phyloP scores from a whole-genome alignment of 768 basidiomycete genomes.

The Russula sp. region DNA sequence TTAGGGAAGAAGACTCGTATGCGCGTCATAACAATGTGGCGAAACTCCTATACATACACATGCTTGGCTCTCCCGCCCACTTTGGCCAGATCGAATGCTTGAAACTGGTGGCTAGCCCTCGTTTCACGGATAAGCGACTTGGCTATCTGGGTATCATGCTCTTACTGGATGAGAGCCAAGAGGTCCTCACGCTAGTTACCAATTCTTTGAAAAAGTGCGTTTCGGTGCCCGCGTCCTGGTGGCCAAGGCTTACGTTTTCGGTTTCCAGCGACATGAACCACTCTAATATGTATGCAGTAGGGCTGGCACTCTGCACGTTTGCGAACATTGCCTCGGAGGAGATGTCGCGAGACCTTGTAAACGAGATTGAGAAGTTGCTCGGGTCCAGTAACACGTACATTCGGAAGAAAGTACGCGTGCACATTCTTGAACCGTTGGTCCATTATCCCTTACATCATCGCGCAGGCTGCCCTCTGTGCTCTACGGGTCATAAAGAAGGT shows the following conservation, averaged over 20 bases:
- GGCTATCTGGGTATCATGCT: conserved; percentile 99
- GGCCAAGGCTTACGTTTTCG: conserved; percentile 15
- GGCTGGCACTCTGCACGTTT: conserved; percentile 94
- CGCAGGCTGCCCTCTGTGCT: conserved; percentile 90
- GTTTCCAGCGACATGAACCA: conserved; percentile 92
- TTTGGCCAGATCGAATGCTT: conserved; percentile 98
- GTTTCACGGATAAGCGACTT: conserved; percentile 93
- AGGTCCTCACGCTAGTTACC: conserved; percentile 94
- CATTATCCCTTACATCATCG: background rate
- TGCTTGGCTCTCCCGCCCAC: conserved; percentile 97
- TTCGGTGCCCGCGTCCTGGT: background rate
- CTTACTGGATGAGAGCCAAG: conserved; percentile 93
- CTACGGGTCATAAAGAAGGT: conserved; percentile 92
- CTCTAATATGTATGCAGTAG: conserved; percentile 98
- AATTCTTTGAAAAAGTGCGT: conserved; percentile 96
- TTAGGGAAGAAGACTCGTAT: conserved; percentile 94
- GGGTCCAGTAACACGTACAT: conserved; percentile 99
- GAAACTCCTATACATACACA: conserved; percentile 96
- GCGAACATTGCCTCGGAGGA: conserved; percentile 99
- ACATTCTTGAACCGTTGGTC: background rate
- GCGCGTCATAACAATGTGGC: conserved; percentile 96
- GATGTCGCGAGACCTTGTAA: conserved; percentile 97
- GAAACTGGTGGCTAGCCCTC: conserved; percentile 89
- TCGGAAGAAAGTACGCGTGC: conserved; percentile 81
- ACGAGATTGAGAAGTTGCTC: conserved; percentile 95